Base-by-base conservation (phyloP, 805 yeast species). In the Ogataea pilisensis region DNA sequence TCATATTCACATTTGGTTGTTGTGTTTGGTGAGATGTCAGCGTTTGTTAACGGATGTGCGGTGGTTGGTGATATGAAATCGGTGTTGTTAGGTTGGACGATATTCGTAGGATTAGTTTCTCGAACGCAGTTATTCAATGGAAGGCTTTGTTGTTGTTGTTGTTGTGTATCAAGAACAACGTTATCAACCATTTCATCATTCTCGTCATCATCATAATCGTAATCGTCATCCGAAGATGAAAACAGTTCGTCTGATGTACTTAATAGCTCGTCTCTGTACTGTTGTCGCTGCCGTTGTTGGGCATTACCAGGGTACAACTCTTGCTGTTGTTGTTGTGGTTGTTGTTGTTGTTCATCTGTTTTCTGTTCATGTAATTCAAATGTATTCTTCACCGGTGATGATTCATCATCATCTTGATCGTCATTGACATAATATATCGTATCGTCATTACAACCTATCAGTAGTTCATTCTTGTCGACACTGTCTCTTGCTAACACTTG, bases 371-470 rank as follows among this genome's bases (percentile, higher is more conserved):
- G 19, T 33, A n/a, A n/a, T n/a, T n/a, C n/a, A n/a, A n/a, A n/a
- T n/a, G n/a, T n/a, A n/a, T n/a, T n/a, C n/a, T n/a, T n/a, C n/a
- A n/a, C n/a, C n/a, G n/a, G n/a, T n/a, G n/a, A n/a, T n/a, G n/a
- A n/a, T 28, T 37, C 21, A 4, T 34, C n/a, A 18, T 33, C 18
- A 35, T 30, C 31, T 2, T 27, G 31, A 20, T 37, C 24, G 12
- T 25, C 45, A 21, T 49, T 44, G 17, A 50, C 21, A 34, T 43
- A 44, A 36, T 54, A 57, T 3, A 49, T 40, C 2, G 49, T 38
- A 32, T 55, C 54, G 41, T 59, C 65, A 36, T 50, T 60, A 29
- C 19, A 57, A 19, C 68, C 71, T 20, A 63, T 49, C 3, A 45
- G 45, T 9, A 60, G 55, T 21, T 51, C 53, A 17, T 50, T 50